Percentiles rank a stretch among this genome's conserved stretches.
Conservation (phyloP, 2,329 filamentous ascomycete genomes). For the Pezicula carpinea region DNA sequence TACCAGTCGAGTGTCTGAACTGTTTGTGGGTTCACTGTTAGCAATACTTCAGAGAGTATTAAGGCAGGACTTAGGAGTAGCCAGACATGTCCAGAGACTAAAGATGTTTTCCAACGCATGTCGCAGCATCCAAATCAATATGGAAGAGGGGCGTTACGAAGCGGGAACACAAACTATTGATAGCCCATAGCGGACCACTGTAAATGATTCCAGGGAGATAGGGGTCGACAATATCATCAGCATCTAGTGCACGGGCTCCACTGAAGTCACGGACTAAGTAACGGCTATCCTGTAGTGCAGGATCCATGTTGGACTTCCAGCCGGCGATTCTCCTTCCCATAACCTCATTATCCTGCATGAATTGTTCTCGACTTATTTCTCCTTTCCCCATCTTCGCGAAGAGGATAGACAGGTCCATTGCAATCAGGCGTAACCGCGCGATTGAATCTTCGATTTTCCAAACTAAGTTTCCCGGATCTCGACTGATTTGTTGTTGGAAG, state of each 20-base stretch:
- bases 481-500: constrained; percentile 52
- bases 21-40: too few relatives aligned
- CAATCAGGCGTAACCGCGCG: constrained; percentile 65
- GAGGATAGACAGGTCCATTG: constrained; percentile 74
- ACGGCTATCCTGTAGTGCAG: constrained; percentile 54
- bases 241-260: constrained; percentile 43
- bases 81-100: too few relatives aligned
- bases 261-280: constrained; percentile 62
- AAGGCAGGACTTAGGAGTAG: too few relatives aligned
- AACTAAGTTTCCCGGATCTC: constrained; percentile 56
- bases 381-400: constrained; percentile 65
- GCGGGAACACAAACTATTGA: constrained; percentile 55
- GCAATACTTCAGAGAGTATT: too few relatives aligned
- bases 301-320: constrained; percentile 55
- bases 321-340: constrained; percentile 43
- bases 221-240: constrained; percentile 69
- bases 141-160: too few relatives aligned
- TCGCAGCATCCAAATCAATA: too few relatives aligned
- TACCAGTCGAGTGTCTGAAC: constrained; percentile 64
- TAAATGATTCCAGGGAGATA: constrained; percentile 68
- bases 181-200: constrained; percentile 63
- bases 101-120: too few relatives aligned
- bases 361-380: constrained; percentile 60
- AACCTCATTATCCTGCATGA: constrained; percentile 54
- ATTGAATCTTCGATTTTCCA: constrained; percentile 65